Base-by-base conservation (phyloP, 495 filamentous ascomycete genomes). In the Lichenothelia convexa region DNA sequence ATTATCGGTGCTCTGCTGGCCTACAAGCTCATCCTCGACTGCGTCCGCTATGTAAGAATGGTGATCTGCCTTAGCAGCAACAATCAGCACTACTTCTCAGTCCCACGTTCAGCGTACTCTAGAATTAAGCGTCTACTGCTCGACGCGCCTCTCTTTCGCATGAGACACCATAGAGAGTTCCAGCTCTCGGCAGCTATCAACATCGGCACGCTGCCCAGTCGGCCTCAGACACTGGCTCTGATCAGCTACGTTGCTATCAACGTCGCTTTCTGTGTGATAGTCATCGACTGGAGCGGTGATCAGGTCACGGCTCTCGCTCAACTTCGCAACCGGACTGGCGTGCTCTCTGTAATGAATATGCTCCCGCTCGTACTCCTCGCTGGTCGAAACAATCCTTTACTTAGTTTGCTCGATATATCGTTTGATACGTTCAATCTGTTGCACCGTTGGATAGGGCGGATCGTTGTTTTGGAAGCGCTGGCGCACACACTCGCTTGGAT, bases 341-440 rank as follows among this genome's bases (percentile, higher is more conserved):
- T 73, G 6, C 68, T 92, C 50, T 66, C 82, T 1, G 67, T 78
- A 13, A 65, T 80, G 41, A 89, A 89, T 49, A 66, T 87, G 71
- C 72, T 92, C 37, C 78, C 82, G 3, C 59, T 81, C 13, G 65
- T 79, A 22, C 44, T 81, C 13, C 57, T 78, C 47, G 72, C 72
- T 34, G 73, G 73, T 16, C 62, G 77, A 31, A 80, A 78, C 50
- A 82, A 80, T 46, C 74, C 74, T 12, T 49, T 81, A 35, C 77
- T 81, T 36, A 49, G 62, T 4, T 55, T 92, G 11, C 63, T 93
- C 45, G 73, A 72, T 19, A 73, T 95, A 57, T 87, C 81, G 54
- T 97, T 93, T 57, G 91, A 97, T 59, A 93, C 86, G 0, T 94
- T 84, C 65, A 95, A 94, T 55, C 63, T 94, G 19, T 58, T 95